Conservation (phyloP, 2,329 filamentous ascomycete species). For the Geosmithia flava region DNA sequence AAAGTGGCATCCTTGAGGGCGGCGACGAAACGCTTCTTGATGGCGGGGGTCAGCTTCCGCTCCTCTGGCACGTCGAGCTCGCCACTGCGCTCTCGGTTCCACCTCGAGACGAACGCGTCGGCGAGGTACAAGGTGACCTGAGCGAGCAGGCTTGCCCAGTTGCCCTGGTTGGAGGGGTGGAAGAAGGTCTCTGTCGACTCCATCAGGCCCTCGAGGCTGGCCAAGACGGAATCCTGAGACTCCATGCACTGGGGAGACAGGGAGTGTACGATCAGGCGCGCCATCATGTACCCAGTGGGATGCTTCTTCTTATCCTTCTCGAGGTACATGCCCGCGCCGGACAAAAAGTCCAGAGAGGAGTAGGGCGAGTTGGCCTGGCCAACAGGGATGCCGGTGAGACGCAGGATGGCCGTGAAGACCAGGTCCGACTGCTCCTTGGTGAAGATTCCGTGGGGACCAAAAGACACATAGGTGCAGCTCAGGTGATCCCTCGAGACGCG, state of each 20-base stretch:
- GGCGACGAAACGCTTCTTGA: constrained; percentile 82
- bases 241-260: constrained; percentile 74
- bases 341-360: constrained; percentile 68
- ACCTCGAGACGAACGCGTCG: constrained; percentile 93
- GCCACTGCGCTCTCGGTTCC: constrained; percentile 88
- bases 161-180: constrained; percentile 90
- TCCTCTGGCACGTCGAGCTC: constrained; percentile 80
- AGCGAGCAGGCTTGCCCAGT: constrained; percentile 80
- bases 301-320: constrained; percentile 92
- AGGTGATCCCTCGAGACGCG: constrained; percentile 77
- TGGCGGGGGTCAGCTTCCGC: constrained; percentile 62
- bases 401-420: constrained; percentile 82
- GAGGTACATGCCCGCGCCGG: constrained; percentile 73
- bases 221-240: constrained; percentile 66
- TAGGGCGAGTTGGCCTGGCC: constrained; percentile 93
- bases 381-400: constrained; percentile 89
- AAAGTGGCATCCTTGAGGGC: constrained; percentile 87
- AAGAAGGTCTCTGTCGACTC: constrained; percentile 98
- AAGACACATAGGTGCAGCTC: constrained; percentile 60
- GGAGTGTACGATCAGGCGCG: constrained; percentile 86
- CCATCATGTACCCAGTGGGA: constrained; percentile 82
- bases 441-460: constrained; percentile 81
- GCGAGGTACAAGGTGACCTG: constrained; percentile 87
- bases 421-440: constrained; percentile 83
- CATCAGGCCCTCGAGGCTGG: constrained; percentile 79